phyloP scores from a whole-genome alignment of 306 rosid species.

The Fragaria vesca region DNA sequence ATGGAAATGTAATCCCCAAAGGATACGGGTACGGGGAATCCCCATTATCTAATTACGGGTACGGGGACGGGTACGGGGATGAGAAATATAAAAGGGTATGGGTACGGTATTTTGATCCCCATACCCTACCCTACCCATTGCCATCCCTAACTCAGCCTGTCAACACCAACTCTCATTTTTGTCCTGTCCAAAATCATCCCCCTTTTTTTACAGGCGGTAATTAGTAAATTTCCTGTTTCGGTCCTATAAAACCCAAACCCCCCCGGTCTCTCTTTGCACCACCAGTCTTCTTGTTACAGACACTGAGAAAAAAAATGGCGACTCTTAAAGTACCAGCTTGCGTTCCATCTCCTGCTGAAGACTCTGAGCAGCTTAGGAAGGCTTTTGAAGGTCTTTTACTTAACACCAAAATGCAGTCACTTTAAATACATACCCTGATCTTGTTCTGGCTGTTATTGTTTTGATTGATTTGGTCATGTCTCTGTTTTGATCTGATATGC shows the following conservation, averaged over 20 bases:
- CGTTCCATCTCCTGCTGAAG: constrained; percentile 16
- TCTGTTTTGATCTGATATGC: not conserved
- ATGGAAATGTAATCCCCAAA: too few relatives aligned
- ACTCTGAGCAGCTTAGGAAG: constrained; percentile 16
- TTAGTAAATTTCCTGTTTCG: not conserved
- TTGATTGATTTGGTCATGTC: not conserved
- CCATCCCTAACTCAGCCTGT: not conserved
- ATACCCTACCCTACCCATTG: too few relatives aligned
- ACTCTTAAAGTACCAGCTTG: constrained; percentile 9
- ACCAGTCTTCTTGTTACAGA: not conserved
- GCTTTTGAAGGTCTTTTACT: constrained; percentile 10
- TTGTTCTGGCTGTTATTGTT: not conserved
- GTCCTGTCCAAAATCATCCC: not conserved
- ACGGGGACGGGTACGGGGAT: too few relatives aligned
- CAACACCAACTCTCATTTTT: not conserved
- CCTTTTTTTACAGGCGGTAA: not conserved
- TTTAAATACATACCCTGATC: not conserved
- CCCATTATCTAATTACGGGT: too few relatives aligned
- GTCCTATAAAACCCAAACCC: not conserved
- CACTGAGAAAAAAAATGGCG: not conserved
- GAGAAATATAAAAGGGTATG: too few relatives aligned
- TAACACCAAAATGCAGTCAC: not conserved
- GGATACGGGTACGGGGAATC: too few relatives aligned
- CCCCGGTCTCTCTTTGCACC: not conserved
- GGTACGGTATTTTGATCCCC: too few relatives aligned